phyloP scores from a whole-genome alignment of 2,329 filamentous ascomycete species.

The Dothidotthia symphoricarpi region DNA sequence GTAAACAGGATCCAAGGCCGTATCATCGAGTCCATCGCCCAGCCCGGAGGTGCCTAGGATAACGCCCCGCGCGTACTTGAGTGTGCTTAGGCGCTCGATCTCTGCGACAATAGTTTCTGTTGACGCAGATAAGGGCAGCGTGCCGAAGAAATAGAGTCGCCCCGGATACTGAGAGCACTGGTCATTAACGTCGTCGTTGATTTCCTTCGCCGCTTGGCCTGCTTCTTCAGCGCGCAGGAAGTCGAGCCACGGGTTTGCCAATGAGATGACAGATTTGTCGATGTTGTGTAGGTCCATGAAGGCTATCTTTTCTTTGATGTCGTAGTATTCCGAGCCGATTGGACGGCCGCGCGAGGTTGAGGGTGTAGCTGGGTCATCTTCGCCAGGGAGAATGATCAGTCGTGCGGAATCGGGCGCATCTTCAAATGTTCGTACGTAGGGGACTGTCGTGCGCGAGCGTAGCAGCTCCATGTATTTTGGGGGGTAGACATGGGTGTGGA shows the following conservation, averaged over 20 bases:
- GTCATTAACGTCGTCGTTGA: constrained; percentile 75
- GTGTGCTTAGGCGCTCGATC: constrained; percentile 59
- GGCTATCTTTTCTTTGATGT: constrained; percentile 72
- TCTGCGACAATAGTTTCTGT: constrained; percentile 61
- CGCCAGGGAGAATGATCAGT: constrained; percentile 63
- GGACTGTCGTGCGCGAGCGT: constrained; percentile 59
- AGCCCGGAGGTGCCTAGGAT: constrained; percentile 84
- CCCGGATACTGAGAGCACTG: constrained; percentile 67
- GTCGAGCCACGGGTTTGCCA: constrained; percentile 93
- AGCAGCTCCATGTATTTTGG: constrained; percentile 60
- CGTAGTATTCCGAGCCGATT: constrained; percentile 79
- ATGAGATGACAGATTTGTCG: constrained; percentile 77
- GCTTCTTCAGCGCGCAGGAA: constrained; percentile 67
- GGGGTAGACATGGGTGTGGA: constrained; percentile 65
- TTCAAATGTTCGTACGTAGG: constrained; percentile 67
- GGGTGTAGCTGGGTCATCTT: constrained; percentile 54
- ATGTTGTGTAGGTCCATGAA: constrained; percentile 89
- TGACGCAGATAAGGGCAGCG: constrained; percentile 72
- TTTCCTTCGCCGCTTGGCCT: constrained; percentile 59
- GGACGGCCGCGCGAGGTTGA: constrained; percentile 68
- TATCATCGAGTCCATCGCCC: constrained; percentile 77
- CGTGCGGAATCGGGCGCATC: constrained; percentile 56
- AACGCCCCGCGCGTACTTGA: constrained; percentile 75
- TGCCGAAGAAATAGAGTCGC: constrained; percentile 77
- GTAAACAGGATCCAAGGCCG: constrained; percentile 69